Base-by-base conservation (phyloP, 2,329 filamentous ascomycete genomes). In the Xylogone sp. region DNA sequence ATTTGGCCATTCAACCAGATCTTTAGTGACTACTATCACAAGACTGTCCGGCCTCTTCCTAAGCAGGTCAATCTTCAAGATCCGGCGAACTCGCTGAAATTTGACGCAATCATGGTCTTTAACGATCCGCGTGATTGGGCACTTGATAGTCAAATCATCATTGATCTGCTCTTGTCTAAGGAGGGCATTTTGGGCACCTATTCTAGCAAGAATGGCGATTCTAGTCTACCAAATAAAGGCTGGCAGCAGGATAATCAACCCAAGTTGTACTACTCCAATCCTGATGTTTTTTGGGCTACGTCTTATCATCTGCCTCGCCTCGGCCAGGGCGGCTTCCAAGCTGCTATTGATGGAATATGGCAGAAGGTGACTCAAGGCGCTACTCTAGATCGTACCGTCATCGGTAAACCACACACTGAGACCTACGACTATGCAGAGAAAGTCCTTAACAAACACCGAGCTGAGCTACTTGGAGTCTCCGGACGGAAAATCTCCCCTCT, bases 81-180 rank as follows among this genome's bases (percentile, higher is more conserved):
- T 13, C 77, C 75, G 18, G 39, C 51, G 0, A 64, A 72, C 9
- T 69, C 75, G 9, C 77, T 93, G 45, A 91, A 90, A 61, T 87
- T 99, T 59, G 90, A 96, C 64, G 91, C 92, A 22, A 83, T 97
- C 22, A 87, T 97, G 63, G 87, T 97, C 6, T 97, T 93, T 78
- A 96, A 96, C 68, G 94, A 97, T 69, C 92, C 94, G 3, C 83
- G 94, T 51, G 94, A 99, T 73, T 99, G 94, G 94, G 91, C 88
- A 1, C 78, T 97, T 9, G 93, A 97, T 68, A 83, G 84, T 2
- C 88, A 96, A 65, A 74, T 97, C 60, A 87, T 97, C 52, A 70
- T 87, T 49, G 94, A 99, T 68, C 73, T 96, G 10, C 74, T 97
- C 6, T 77, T 96, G 42, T 96, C 92, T 0, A 76, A 82, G 18